A percentile compares a stretch with the other conserved stretches of the same genome.
Conservation (phyloP, 2,329 filamentous ascomycete genomes). For the Zymoseptoria tritici region DNA sequence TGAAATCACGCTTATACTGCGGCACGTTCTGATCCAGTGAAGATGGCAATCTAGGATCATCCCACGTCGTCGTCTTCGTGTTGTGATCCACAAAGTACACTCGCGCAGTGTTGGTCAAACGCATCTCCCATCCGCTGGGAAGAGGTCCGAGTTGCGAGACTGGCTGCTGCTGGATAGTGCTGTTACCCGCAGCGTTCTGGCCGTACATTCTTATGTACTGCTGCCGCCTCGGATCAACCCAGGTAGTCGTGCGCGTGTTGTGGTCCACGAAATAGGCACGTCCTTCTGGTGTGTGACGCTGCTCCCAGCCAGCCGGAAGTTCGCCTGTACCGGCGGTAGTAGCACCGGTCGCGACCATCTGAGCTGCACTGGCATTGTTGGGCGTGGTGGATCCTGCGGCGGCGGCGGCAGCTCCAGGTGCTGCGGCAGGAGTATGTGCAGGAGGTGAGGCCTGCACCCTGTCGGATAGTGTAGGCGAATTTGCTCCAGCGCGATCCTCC, state of each 20-base stretch:
- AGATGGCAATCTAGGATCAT: slow-evolving; percentile 88
- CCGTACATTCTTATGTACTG: slow-evolving; percentile 99
- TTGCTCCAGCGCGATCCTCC: slow-evolving; percentile 89
- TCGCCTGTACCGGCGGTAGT: slow-evolving; percentile 93
- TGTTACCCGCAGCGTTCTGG: slow-evolving; percentile 65
- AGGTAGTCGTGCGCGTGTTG: slow-evolving; percentile 95
- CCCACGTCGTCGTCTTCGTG: slow-evolving; percentile 99
- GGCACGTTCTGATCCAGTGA: slow-evolving; percentile 97
- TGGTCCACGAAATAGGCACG: slow-evolving; percentile 97
- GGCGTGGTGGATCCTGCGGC: slow-evolving; percentile 24
- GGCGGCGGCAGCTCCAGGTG: slow-evolving; percentile 15
- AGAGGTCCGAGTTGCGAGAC: slow-evolving; percentile 93
- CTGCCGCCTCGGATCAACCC: slow-evolving; percentile 94
- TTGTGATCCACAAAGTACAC: slow-evolving; percentile 99
- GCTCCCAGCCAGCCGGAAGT: slow-evolving; percentile 92
- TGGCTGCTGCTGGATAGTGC: slow-evolving; percentile 92
- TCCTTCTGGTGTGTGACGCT: slow-evolving; percentile 89
- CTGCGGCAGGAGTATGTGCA: slow-evolving; percentile 27
- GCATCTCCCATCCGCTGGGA: slow-evolving; percentile 99
- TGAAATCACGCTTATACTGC: slow-evolving; percentile 98
- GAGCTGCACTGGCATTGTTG: slow-evolving; percentile 52
- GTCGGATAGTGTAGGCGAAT: slow-evolving; percentile 66
- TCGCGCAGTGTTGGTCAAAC: slow-evolving; percentile 91
- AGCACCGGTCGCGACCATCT: slow-evolving; percentile 90
- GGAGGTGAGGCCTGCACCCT: slow-evolving; percentile 26